Conservation (phyloP, 1,284 basidiomycete species). For the Moesziomyces antarcticus region DNA sequence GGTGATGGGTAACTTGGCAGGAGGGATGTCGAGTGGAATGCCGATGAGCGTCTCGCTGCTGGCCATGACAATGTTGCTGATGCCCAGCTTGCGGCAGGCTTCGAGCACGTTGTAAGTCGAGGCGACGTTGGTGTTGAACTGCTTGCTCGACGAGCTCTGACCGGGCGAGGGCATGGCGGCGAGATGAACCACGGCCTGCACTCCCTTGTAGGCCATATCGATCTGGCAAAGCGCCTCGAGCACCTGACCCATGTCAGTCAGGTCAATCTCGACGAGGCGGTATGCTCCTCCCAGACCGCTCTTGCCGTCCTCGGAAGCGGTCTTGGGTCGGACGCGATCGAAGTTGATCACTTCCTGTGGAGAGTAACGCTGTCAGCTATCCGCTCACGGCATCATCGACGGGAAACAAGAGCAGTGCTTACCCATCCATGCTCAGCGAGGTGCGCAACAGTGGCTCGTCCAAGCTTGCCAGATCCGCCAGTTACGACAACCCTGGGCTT, state of each 20-base stretch:
- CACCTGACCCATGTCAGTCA: slow-evolving; percentile 68
- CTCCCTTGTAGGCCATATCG: slow-evolving; percentile 67
- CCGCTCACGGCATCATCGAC: no score
- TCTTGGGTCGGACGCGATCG: slow-evolving; percentile 58
- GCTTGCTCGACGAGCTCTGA: slow-evolving; percentile 62
- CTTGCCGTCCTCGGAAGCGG: slow-evolving; percentile 59
- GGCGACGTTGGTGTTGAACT: slow-evolving; percentile 68
- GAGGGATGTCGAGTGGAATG: slow-evolving; percentile 67
- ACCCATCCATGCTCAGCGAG: slow-evolving; percentile 49
- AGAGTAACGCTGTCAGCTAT: no score
- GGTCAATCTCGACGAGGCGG: slow-evolving; percentile 61
- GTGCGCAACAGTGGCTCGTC: slow-evolving; percentile 66
- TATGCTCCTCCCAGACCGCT: slow-evolving; percentile 52
- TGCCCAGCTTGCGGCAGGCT: slow-evolving; percentile 66
- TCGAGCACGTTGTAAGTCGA: slow-evolving; percentile 69
- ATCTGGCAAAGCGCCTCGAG: slow-evolving; percentile 58
- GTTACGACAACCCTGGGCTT: slow-evolving; percentile 65
- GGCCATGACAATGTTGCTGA: slow-evolving; percentile 67
- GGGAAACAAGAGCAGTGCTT: no score
- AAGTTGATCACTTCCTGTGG: slow-evolving; percentile 46
- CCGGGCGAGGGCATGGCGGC: slow-evolving; percentile 69
- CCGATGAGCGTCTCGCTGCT: slow-evolving; percentile 69
- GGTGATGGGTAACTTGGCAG: slow-evolving; percentile 65
- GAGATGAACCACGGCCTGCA: slow-evolving; percentile 68
- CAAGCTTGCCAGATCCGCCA: slow-evolving; percentile 67